Evolutionary conservation across 257 asterid genomes (phyloP).

Genomic region (Gynochthodes officinalis): DNA sequence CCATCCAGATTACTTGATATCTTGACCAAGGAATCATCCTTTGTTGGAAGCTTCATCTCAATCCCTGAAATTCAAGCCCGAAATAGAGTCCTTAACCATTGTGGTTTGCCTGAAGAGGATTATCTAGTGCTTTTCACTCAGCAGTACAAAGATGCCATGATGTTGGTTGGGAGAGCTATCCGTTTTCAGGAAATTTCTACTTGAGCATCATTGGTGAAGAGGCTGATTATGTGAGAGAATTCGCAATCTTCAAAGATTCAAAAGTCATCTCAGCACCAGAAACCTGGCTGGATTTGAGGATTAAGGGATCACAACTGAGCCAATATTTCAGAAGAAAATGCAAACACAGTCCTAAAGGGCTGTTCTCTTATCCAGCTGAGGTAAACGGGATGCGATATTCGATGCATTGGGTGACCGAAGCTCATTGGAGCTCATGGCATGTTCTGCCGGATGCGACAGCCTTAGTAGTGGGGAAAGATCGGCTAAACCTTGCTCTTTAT

Average conservation of each 20-base stretch:
- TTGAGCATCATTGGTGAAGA: conserved; percentile 51
- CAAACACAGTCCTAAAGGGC: conserved; percentile 59
- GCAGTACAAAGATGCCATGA: conserved; percentile 51
- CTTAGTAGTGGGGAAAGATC: conserved; percentile 39
- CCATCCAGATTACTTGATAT: conserved; percentile 61
- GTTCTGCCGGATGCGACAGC: conserved; percentile 65
- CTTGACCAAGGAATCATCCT: conserved; percentile 47
- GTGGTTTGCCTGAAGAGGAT: conserved; percentile 61
- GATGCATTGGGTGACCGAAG: conserved; percentile 86
- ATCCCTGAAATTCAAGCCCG: conserved; percentile 76
- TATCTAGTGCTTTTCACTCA: conserved; percentile 49
- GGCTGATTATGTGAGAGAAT: conserved; percentile 44
- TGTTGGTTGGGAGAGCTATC: conserved; percentile 71
- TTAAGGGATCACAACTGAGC: conserved; percentile 78
- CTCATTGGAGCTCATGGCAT: conserved; percentile 76
- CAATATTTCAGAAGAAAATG: conserved; percentile 70
- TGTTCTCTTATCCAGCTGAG: conserved; percentile 59
- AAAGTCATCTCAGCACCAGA: conserved; percentile 64
- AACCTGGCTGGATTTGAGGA: conserved; percentile 77
- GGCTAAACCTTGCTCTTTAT: conserved; percentile 54
- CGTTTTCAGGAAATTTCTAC: conserved; percentile 71
- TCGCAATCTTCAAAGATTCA: conserved; percentile 45
- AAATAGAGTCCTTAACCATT: conserved; percentile 50
- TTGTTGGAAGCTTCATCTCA: conserved; percentile 57
- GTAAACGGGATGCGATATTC: conserved; percentile 45